Conservation (phyloP, 768 basidiomycete genomes). For the Mycena metata region DNA sequence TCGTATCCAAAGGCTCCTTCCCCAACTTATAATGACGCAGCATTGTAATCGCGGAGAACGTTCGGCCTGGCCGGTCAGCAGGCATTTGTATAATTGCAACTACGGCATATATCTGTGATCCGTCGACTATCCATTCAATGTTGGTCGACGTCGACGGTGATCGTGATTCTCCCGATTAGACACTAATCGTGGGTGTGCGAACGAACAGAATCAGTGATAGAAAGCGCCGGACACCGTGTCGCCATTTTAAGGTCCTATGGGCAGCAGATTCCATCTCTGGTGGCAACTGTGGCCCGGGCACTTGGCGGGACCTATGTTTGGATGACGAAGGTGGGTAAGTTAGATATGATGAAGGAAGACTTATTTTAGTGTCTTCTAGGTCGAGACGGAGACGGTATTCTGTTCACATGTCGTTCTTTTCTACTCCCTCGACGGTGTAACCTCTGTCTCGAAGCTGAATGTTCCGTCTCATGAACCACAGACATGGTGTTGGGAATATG, state of each 20-base stretch:
- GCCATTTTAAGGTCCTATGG: slow-evolving; percentile 23
- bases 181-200: slow-evolving; percentile 27
- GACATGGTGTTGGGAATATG: not conserved
- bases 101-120: slow-evolving; percentile 31
- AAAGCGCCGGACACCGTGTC: not conserved
- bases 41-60: not conserved
- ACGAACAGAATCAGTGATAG: slow-evolving; percentile 26
- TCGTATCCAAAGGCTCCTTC: too few relatives aligned
- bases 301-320: slow-evolving; percentile 21
- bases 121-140: slow-evolving; percentile 7
- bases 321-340: not conserved
- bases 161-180: slow-evolving; percentile 24
- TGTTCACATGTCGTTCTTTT: not conserved
- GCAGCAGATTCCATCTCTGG: slow-evolving; percentile 5
- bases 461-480: slow-evolving; percentile 19
- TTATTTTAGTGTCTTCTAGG: slow-evolving; percentile 12
- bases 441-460: not conserved
- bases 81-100: slow-evolving; percentile 5
- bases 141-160: slow-evolving; percentile 14
- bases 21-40: not conserved
- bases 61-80: slow-evolving; percentile 2
- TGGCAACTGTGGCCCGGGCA: slow-evolving; percentile 2
- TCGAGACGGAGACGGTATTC: slow-evolving; percentile 9
- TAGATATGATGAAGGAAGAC: slow-evolving; percentile 13
- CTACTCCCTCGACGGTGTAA: too few relatives aligned